Evolutionary conservation across 1,284 basidiomycete species (phyloP).

Genomic region (Naganishia sp.): DNA sequence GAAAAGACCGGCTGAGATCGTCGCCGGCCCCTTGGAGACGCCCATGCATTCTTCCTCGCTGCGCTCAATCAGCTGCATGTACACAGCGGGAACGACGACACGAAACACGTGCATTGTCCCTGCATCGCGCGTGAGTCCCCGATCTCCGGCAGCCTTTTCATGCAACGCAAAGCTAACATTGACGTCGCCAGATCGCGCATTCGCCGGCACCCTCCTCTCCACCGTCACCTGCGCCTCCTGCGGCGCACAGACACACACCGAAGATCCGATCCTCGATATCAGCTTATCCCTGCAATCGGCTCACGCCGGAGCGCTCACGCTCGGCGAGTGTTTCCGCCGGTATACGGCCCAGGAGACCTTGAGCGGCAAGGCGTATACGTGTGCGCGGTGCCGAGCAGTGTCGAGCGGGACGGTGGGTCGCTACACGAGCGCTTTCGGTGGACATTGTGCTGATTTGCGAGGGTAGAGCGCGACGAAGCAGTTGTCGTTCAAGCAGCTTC

Average conservation of each 20-base stretch:
- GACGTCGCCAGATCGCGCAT: slow-evolving; percentile 66
- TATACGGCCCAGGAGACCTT: slow-evolving; percentile 37
- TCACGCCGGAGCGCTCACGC: slow-evolving; percentile 58
- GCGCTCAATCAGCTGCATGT: slow-evolving; percentile 79
- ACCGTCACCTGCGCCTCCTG: slow-evolving; percentile 81
- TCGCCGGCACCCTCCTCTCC: slow-evolving; percentile 82
- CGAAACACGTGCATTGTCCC: slow-evolving; percentile 61
- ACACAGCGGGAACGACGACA: slow-evolving; percentile 64
- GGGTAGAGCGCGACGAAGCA: slow-evolving; percentile 74
- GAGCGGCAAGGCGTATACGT: slow-evolving; percentile 49
- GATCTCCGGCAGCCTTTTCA: neutral
- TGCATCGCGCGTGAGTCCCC: slow-evolving; percentile 70
- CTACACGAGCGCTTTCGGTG: neutral
- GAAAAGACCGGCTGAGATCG: neutral
- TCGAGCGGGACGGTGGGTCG: slow-evolving; percentile 5
- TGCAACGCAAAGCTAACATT: neutral
- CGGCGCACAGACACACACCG: slow-evolving; percentile 71
- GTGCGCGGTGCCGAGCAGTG: slow-evolving; percentile 41
- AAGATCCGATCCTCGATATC: slow-evolving; percentile 89
- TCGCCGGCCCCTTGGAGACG: slow-evolving; percentile 39
- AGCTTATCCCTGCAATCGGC: slow-evolving; percentile 74
- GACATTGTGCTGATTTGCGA: neutral
- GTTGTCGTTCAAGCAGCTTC: slow-evolving; percentile 78
- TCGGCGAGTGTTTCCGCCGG: slow-evolving; percentile 68
- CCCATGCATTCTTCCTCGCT: slow-evolving; percentile 68